phyloP scores from a whole-genome alignment of 2,329 filamentous ascomycete genomes.

The Beauveria sp. region DNA sequence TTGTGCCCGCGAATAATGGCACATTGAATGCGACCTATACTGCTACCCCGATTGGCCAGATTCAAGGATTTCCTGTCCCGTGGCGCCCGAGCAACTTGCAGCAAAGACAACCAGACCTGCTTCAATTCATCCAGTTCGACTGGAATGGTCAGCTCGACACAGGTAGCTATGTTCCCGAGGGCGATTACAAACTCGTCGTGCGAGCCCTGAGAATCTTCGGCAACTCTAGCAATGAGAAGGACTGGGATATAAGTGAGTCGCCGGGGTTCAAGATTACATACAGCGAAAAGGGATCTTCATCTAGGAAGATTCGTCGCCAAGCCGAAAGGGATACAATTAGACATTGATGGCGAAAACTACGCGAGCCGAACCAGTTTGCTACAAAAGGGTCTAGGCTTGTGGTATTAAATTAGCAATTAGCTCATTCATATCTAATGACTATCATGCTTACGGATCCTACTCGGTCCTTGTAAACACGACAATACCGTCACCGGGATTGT shows the following conservation, averaged over 20 bases:
- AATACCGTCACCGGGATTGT: background rate
- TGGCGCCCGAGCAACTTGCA: slow-evolving; percentile 19
- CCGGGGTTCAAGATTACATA: slow-evolving; percentile 33
- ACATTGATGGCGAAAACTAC: background rate
- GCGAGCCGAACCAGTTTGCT: background rate
- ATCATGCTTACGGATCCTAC: no score
- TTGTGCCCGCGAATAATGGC: slow-evolving; percentile 30
- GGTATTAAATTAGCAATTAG: background rate
- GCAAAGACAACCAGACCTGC: background rate
- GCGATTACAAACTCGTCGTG: slow-evolving; percentile 41
- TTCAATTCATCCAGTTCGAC: slow-evolving; percentile 13
- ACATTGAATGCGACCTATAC: slow-evolving; percentile 18
- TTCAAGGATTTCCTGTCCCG: slow-evolving; percentile 33
- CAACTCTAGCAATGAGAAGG: slow-evolving; percentile 31
- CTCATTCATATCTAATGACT: no score
- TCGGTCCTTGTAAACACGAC: background rate
- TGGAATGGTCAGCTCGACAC: slow-evolving; percentile 43
- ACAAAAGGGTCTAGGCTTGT: background rate
- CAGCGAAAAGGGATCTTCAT: background rate
- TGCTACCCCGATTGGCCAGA: slow-evolving; percentile 30
- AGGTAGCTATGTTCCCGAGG: slow-evolving; percentile 39
- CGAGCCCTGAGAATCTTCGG: slow-evolving; percentile 45
- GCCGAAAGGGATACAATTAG: background rate
- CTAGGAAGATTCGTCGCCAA: background rate
- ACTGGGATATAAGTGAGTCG: slow-evolving; percentile 40